Evolutionary conservation across 2,329 filamentous ascomycete genomes (phyloP).

Genomic region (Nothomitra cinnamomea): DNA sequence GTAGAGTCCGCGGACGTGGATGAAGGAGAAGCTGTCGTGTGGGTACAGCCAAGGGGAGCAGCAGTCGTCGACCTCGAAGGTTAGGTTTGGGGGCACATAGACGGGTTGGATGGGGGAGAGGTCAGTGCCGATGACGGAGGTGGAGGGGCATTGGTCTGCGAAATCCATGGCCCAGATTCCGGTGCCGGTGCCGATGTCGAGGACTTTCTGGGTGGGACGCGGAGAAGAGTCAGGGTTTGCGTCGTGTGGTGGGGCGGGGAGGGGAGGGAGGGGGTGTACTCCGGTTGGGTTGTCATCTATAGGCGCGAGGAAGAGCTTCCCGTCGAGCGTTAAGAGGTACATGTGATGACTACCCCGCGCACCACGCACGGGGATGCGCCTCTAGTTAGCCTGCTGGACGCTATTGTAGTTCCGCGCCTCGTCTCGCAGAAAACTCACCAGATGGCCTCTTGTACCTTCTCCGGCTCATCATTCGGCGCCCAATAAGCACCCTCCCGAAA

Average conservation of each 20-base stretch:
- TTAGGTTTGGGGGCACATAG: constrained; percentile 1
- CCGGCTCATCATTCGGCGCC: not conserved
- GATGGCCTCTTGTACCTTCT: not conserved
- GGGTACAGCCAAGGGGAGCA: constrained; percentile 12
- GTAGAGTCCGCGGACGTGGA: constrained; percentile 10
- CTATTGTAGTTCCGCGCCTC: no score
- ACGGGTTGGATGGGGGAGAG: not conserved
- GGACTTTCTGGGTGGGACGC: not conserved
- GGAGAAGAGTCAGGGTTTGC: no score
- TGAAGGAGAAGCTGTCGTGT: constrained; percentile 13
- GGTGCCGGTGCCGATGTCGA: not conserved
- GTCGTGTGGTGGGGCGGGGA: no score
- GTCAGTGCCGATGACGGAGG: constrained; percentile 1
- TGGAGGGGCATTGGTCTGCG: not conserved
- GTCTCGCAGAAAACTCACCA: no score
- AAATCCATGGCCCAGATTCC: not conserved
- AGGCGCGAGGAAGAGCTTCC: not conserved
- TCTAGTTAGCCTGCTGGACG: no score
- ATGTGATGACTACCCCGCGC: constrained; percentile 33
- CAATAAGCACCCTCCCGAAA: constrained; percentile 35
- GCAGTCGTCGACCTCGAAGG: constrained; percentile 5
- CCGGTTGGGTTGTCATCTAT: not conserved
- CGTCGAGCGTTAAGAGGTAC: constrained; percentile 7
- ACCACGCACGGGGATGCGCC: not conserved
- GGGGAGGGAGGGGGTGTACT: not conserved